Conservation (phyloP, 2,329 filamentous ascomycete species). For the Cladophialophora immunda region DNA sequence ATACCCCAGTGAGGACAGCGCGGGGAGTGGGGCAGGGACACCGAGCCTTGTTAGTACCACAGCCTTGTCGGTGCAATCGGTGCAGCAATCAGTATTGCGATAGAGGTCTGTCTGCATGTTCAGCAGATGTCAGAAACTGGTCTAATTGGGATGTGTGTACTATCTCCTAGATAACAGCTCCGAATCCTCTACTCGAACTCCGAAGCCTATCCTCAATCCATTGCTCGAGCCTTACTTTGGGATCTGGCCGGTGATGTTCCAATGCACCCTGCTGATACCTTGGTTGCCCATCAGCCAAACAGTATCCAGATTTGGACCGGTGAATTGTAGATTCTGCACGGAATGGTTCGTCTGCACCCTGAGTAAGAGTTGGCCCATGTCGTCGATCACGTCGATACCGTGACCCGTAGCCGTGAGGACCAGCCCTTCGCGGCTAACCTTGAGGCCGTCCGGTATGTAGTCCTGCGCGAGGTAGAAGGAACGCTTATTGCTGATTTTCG, state of each 20-base stretch:
- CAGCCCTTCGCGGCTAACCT: conserved; percentile 53
- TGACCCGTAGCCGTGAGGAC: conserved; percentile 50
- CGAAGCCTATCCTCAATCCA: neutral
- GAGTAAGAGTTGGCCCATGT: conserved; percentile 49
- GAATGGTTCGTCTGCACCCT: conserved; percentile 54
- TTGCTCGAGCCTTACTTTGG: conserved; percentile 20
- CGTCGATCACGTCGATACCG: conserved; percentile 54
- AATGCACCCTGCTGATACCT: conserved; percentile 51
- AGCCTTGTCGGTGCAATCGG: neutral
- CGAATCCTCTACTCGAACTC: too few species aligned
- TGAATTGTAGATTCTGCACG: conserved; percentile 57
- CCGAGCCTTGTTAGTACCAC: neutral
- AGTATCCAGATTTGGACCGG: conserved; percentile 48
- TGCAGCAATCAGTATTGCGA: neutral
- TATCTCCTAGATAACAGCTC: neutral
- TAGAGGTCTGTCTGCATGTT: neutral
- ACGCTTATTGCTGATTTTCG: conserved; percentile 49
- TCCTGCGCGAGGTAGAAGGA: conserved; percentile 51
- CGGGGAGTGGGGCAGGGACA: neutral
- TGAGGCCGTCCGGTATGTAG: conserved; percentile 54
- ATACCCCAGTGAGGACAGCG: neutral
- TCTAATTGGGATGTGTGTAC: neutral
- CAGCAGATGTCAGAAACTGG: neutral
- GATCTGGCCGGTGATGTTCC: conserved; percentile 48
- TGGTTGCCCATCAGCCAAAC: conserved; percentile 53